Evolutionary conservation across 2,329 filamentous ascomycete species (phyloP), one percentile per base, ranked within the genome.

Genomic region (Xylaria sp.): DNA sequence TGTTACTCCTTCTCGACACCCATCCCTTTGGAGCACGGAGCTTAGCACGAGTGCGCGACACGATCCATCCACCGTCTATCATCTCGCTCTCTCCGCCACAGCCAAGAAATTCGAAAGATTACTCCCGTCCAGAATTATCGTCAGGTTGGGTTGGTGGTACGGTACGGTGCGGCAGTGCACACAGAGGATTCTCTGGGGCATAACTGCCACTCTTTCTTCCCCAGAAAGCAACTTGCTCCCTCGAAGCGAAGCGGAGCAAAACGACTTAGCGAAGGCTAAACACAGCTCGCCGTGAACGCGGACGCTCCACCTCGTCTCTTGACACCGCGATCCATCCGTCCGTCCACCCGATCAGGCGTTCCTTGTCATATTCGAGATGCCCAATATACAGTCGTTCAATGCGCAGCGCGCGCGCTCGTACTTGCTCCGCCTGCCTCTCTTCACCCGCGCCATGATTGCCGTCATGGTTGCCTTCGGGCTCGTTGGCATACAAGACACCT

Each of bases 381-480:
- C 77, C 52, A 77, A 73, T 44, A 71, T 80, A 78, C 85, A 78
- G 74, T 86, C 75, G 66, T 91, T 97, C 81, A 94, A 90, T 81
- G 89, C 91, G 39, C 81, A 87, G 70, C 90, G 93, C 74, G 86
- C 94, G 75, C 91, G 93, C 73, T 93, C 92, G 9, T 98, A 97
- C 80, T 77, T 97, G 73, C 85, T 93, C 69, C 91, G 94, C 58
- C 85, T 98, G n/a, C 95, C 96, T 44, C 85, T 98, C 1, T 94
- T 96, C 79, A 98, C 96, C 31, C 89, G 94, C 60, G 80, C 87
- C 20, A 87, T 94, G 15, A 79, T 94, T 23, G 76, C 90, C 3
- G 81, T 90, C 54, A 92, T 97, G 66, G 77, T 92, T 39, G 82
- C 84, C 13, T 86, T 93, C 71, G 97, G 91, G 89, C 75, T 93